phyloP scores from a whole-genome alignment of 2,329 filamentous ascomycete genomes.

The Davidsoniella eucalypti region DNA sequence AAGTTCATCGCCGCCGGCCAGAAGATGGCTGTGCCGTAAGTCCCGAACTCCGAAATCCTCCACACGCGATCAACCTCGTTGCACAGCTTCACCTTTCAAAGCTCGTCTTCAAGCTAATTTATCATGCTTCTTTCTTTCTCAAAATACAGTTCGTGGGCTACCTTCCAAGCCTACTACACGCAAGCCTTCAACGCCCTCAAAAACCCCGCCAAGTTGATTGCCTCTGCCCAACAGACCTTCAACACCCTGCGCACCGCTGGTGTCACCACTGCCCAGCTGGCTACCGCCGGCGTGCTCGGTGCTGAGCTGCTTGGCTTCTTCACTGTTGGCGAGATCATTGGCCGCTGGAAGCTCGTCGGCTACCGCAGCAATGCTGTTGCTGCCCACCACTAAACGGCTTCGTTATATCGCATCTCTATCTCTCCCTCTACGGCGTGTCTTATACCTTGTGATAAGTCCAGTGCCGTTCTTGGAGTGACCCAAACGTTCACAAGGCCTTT shows the following conservation, averaged over 20 bases:
- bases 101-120: constrained; percentile 3
- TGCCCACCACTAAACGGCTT: constrained; percentile 37
- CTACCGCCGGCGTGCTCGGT: constrained; percentile 56
- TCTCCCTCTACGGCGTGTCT: not conserved
- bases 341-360: constrained; percentile 84
- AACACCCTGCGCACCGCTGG: constrained; percentile 45
- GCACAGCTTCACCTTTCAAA: not conserved
- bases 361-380: constrained; percentile 57
- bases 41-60: constrained; percentile 15
- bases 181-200: constrained; percentile 52
- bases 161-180: constrained; percentile 78
- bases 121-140: not conserved
- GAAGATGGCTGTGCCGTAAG: constrained; percentile 93
- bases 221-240: constrained; percentile 39
- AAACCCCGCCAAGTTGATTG: constrained; percentile 47
- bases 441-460: no score
- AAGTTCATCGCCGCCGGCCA: constrained; percentile 78
- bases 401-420: not conserved
- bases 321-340: constrained; percentile 92
- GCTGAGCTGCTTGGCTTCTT: constrained; percentile 94
- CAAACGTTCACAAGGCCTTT: not conserved
- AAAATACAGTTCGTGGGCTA: constrained; percentile 47
- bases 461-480: no score
- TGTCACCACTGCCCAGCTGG: constrained; percentile 54
- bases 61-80: not conserved